phyloP scores from a whole-genome alignment of 371 early-diverging fungal species.

The Batkoa obscura region DNA sequence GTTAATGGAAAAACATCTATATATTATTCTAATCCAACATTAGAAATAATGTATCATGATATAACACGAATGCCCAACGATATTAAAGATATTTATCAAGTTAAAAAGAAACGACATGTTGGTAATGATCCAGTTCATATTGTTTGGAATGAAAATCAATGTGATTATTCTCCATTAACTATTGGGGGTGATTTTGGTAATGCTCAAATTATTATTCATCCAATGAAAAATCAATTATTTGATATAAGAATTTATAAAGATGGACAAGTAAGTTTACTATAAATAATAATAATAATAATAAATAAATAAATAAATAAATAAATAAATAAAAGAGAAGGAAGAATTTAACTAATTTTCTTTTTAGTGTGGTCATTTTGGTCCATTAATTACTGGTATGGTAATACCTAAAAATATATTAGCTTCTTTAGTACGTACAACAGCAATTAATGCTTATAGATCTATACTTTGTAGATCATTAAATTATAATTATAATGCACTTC shows the following conservation, averaged over 20 bases:
- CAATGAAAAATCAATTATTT: conserved; percentile 43
- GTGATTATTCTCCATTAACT: conserved; percentile 64
- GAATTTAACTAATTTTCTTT: too few species aligned
- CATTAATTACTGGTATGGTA: conserved; percentile 61
- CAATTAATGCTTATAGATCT: conserved; percentile 45
- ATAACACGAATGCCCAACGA: conserved; percentile 78
- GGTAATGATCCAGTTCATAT: conserved; percentile 96
- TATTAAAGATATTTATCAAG: conserved; percentile 47
- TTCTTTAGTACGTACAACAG: conserved; percentile 63
- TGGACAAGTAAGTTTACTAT: conserved; percentile 26
- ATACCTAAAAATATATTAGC: conserved; percentile 55
- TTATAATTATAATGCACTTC: background rate
- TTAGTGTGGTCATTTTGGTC: conserved; percentile 62
- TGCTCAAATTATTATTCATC: conserved; percentile 76
- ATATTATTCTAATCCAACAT: conserved; percentile 60
- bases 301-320: too few species aligned
- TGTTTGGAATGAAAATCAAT: conserved; percentile 83
- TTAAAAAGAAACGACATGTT: conserved; percentile 94
- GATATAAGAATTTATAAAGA: conserved; percentile 59
- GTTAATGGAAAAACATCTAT: conserved; percentile 58
- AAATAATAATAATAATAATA: too few species aligned
- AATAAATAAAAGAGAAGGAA: too few species aligned
- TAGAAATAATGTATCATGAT: conserved; percentile 87
- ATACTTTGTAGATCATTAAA: conserved; percentile 14
- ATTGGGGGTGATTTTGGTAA: conserved; percentile 96